These are phyloP conservation scores for Nicotiana tabacum DNA, from an alignment of 257 asterid genomes.

Conservation along the genomic window DNA sequence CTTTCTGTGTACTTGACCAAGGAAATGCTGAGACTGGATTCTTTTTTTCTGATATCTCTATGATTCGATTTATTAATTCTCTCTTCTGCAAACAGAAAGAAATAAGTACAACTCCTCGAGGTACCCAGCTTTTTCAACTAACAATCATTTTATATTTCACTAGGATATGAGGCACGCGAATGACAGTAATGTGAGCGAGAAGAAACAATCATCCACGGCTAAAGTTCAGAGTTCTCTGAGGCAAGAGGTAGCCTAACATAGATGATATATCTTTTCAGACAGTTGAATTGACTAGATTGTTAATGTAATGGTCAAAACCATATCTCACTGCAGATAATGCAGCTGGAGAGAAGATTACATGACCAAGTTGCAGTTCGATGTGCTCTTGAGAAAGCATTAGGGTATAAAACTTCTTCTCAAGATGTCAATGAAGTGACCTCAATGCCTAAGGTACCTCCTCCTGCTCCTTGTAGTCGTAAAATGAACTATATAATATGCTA, in stretches of 20 bases:
- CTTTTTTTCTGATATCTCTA: background rate
- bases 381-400: slow-evolving; percentile 83
- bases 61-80: background rate
- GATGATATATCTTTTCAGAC: background rate
- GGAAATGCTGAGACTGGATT: background rate
- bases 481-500: background rate
- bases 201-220: slow-evolving; percentile 43
- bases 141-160: background rate
- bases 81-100: background rate
- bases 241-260: slow-evolving; percentile 55
- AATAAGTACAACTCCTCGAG: background rate
- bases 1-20: background rate
- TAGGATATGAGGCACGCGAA: slow-evolving; percentile 42
- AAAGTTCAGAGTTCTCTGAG: slow-evolving; percentile 68
- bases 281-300: background rate
- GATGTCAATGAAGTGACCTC: slow-evolving; percentile 31
- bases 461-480: background rate
- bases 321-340: slow-evolving; percentile 49
- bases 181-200: slow-evolving; percentile 34
- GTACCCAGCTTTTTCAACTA: background rate
- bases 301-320: background rate
- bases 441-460: slow-evolving; percentile 62
- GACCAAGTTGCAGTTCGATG: slow-evolving; percentile 83
- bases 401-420: slow-evolving; percentile 53
- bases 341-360: slow-evolving; percentile 71